A percentile compares a stretch with the other conserved stretches of the same genome.
Evolutionary conservation across 495 filamentous ascomycete species (phyloP).

Genomic region (Xylaria intraflava): DNA sequence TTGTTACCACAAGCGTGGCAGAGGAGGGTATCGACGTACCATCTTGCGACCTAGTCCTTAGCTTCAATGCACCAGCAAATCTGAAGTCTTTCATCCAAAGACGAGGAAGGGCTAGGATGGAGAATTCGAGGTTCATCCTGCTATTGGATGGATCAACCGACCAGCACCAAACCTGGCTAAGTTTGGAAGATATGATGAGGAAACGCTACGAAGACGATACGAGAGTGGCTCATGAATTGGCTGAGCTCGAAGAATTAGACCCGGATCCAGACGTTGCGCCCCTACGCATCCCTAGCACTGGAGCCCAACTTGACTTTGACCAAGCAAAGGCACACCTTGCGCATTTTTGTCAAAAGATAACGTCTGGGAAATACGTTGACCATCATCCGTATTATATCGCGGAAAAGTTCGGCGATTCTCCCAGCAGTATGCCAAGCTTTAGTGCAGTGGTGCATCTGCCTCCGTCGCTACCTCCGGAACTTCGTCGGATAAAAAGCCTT

Average conservation of each 20-base stretch:
- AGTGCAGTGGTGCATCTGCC: constrained; percentile 63
- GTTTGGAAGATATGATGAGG: constrained; percentile 68
- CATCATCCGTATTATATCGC: constrained; percentile 46
- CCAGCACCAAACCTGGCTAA: constrained; percentile 46
- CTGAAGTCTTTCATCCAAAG: constrained; percentile 86
- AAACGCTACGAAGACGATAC: constrained; percentile 64
- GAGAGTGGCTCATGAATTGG: constrained; percentile 42
- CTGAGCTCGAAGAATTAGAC: constrained; percentile 48
- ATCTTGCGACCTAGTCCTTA: constrained; percentile 80
- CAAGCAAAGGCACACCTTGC: constrained; percentile 68
- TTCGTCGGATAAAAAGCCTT: constrained; percentile 51
- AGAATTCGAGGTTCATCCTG: constrained; percentile 63
- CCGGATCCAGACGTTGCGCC: constrained; percentile 31
- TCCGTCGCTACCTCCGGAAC: constrained; percentile 53
- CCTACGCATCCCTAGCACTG: constrained; percentile 46
- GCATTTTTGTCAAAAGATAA: constrained; percentile 71
- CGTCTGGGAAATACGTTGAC: constrained; percentile 47
- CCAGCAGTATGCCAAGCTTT: constrained; percentile 25
- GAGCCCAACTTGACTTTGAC: constrained; percentile 66
- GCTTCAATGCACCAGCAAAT: constrained; percentile 68
- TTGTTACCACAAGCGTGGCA: constrained; percentile 76
- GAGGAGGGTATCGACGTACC: constrained; percentile 92
- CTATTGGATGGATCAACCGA: constrained; percentile 38
- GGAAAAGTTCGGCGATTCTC: background rate
- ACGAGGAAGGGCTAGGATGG: constrained; percentile 72